A percentile compares a stretch with the other conserved stretches of the same genome.
These are phyloP conservation scores for Astrothelium macrocarpum DNA, from an alignment of 495 filamentous ascomycete genomes.

Conservation along the genomic window DNA sequence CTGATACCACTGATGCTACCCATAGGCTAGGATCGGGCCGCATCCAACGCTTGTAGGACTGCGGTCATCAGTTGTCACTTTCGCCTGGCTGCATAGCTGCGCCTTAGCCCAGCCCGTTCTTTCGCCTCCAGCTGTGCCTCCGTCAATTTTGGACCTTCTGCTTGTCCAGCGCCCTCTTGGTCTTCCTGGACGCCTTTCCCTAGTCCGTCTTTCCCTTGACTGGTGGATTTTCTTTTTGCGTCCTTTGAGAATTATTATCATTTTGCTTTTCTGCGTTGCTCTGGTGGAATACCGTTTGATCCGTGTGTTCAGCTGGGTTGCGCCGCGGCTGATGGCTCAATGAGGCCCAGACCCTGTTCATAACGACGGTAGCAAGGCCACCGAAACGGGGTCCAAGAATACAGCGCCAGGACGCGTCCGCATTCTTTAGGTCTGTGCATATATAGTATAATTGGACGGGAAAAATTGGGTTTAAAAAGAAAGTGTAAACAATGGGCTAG, in stretches of 20 bases:
- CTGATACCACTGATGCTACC: neutral
- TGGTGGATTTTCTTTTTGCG: neutral
- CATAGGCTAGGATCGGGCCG: neutral
- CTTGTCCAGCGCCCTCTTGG: neutral
- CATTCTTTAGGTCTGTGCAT: too few species aligned
- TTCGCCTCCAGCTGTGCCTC: conserved; percentile 1
- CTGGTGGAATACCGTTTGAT: neutral
- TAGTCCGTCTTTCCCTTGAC: neutral
- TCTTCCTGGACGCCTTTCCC: neutral
- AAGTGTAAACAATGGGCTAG: too few species aligned
- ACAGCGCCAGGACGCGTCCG: too few species aligned
- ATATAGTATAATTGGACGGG: too few species aligned
- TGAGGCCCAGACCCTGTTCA: neutral
- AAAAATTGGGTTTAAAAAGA: too few species aligned
- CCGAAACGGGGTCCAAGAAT: too few species aligned
- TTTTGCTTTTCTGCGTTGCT: neutral
- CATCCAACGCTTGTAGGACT: neutral
- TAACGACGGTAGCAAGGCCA: neutral
- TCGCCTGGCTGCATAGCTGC: too few species aligned
- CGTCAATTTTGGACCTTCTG: neutral
- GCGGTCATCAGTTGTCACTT: too few species aligned
- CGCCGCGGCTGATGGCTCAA: neutral
- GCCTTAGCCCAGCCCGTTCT: neutral
- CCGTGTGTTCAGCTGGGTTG: neutral
- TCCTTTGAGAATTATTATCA: neutral